Evolutionary conservation across 2,329 filamentous ascomycete species (phyloP), one percentile per base, ranked within the genome.

Genomic region (Apiospora arundinis): DNA sequence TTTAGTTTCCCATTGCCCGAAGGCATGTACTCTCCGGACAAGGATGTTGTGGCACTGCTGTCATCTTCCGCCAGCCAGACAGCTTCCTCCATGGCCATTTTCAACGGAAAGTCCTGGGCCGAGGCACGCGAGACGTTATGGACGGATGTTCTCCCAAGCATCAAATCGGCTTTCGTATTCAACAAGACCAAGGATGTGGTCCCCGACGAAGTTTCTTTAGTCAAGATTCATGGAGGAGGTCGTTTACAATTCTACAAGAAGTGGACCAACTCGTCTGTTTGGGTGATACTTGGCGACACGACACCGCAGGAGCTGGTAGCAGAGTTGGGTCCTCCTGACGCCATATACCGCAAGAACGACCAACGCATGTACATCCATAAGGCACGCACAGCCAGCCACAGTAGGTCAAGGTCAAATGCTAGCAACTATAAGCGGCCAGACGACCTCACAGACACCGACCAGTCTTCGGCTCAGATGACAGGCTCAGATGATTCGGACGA

Each of bases 281-380:
- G 89, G 83, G 92, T 99, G 70, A 86, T 86, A 2, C 85, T 99
- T 0, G 94, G 94, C 65, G 91, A 96, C 78, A 98, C 95, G 0
- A 97, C 94, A 1, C 93, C 95, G 0, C 96, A 99, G 82, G 95
- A 98, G 75, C 85, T 99, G 2, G 90, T 98, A 25, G 92, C 93
- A 71, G 95, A 97, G 78, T 88, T 99, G 9, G 96, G 96, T 0
- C 94, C 96, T 6, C 96, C 96, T 1, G 95, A 98, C 80, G 94
- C 95, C 25, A 97, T 97, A 63, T 98, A 98, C 81, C 90, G 93
- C 74, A 97, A 97, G 83, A 94, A 93, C 77, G 95, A 97, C 79
- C 92, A 95, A 79, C 90, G 94, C 67, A 92, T 98, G 83, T 93
- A 94, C 16, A 96, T 97, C 69, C 95, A 97, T 80, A 90, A 91